Evolutionary conservation across 2,329 filamentous ascomycete species (phyloP).

Genomic region (Calonectria honghensis): DNA sequence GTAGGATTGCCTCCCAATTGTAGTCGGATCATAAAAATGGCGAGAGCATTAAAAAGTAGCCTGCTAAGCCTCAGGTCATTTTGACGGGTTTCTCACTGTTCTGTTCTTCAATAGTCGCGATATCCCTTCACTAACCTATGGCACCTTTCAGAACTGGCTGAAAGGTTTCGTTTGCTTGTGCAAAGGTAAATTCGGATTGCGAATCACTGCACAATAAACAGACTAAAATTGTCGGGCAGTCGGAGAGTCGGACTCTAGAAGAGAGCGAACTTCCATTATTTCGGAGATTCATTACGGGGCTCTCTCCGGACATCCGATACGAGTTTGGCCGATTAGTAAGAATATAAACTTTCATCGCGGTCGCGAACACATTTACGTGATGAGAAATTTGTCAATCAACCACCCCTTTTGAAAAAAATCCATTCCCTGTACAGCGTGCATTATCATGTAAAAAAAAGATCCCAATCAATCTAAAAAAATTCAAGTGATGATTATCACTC

Average conservation of each 20-base stretch:
- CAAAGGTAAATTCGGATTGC: background rate
- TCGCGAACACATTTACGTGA: background rate
- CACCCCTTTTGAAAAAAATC: background rate
- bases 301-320: background rate
- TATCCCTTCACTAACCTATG: background rate
- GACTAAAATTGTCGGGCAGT: background rate
- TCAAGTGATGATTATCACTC: background rate
- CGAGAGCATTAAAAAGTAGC: background rate
- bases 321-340: background rate
- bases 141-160: background rate
- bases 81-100: background rate
- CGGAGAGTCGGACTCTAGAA: background rate
- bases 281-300: background rate
- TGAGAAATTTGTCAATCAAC: background rate
- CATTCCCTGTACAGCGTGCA: background rate
- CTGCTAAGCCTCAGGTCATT: background rate
- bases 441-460: background rate
- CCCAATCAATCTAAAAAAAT: background rate
- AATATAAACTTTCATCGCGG: background rate
- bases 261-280: background rate
- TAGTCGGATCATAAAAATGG: background rate
- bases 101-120: accelerated
- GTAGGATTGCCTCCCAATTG: background rate
- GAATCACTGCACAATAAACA: background rate
- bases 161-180: too few species aligned